Conservation (phyloP, 495 filamentous ascomycete species). For the Mycothermus thermophilus region DNA sequence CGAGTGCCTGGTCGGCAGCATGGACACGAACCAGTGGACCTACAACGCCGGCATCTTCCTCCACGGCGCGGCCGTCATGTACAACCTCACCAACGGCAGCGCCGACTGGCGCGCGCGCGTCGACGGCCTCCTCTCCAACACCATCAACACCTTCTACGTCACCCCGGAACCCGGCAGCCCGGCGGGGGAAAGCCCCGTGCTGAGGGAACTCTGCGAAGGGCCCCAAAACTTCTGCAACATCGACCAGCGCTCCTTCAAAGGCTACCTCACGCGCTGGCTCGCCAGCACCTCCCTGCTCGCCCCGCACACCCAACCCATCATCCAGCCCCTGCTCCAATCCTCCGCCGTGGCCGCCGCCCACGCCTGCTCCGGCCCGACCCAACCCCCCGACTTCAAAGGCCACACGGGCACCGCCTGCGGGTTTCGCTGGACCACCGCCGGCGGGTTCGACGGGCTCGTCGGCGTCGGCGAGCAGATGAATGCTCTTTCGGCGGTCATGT, state of each 20-base stretch:
- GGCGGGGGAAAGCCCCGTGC: slow-evolving; percentile 32
- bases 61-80: slow-evolving; percentile 63
- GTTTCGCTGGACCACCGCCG: slow-evolving; percentile 36
- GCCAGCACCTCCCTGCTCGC: slow-evolving; percentile 51
- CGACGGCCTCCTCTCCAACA: slow-evolving; percentile 40
- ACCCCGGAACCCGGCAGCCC: slow-evolving; percentile 9
- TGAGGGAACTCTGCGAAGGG: slow-evolving; percentile 66
- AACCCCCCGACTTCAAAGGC: slow-evolving; percentile 35
- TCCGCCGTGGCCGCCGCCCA: slow-evolving; percentile 44
- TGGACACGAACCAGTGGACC: slow-evolving; percentile 55
- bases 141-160: slow-evolving; percentile 42
- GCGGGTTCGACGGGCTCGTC: slow-evolving; percentile 22
- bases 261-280: slow-evolving; percentile 58
- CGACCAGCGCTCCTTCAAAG: slow-evolving; percentile 65
- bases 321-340: slow-evolving; percentile 46
- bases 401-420: slow-evolving; percentile 36
- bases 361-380: slow-evolving; percentile 45
- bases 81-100: slow-evolving; percentile 46
- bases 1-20: slow-evolving; percentile 45
- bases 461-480: slow-evolving; percentile 65
- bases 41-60: slow-evolving; percentile 67
- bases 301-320: slow-evolving; percentile 41
- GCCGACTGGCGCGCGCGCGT: slow-evolving; percentile 44
- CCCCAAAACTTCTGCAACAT: slow-evolving; percentile 46
- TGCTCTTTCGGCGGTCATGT: slow-evolving; percentile 53